phyloP scores from a whole-genome alignment of 2,329 filamentous ascomycete species.

The Ophiostoma australiae region DNA sequence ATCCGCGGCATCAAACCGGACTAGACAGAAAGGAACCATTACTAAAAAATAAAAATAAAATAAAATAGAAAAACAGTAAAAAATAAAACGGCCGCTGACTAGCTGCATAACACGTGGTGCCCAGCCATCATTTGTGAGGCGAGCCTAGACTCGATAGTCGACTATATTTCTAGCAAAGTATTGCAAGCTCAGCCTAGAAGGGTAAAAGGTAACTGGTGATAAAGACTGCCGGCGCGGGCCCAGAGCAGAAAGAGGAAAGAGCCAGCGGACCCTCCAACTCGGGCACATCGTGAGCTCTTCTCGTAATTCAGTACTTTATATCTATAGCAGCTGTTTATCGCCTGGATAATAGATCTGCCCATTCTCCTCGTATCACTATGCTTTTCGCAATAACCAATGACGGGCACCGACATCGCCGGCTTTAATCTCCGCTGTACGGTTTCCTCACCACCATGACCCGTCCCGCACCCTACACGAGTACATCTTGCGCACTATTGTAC shows the following conservation, averaged over 20 bases:
- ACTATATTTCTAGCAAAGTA: too few relatives aligned
- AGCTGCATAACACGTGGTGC: slow-evolving; percentile 4
- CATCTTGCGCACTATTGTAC: background rate
- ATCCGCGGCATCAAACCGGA: background rate
- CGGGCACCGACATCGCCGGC: background rate
- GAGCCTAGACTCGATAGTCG: background rate
- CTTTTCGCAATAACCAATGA: background rate
- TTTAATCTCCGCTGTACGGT: background rate
- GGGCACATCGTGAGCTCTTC: background rate
- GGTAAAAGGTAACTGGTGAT: too few relatives aligned
- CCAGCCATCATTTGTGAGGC: background rate
- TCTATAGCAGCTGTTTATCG: background rate
- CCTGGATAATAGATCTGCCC: too few relatives aligned
- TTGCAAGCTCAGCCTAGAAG: background rate
- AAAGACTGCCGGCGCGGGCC: background rate
- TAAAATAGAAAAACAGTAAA: background rate
- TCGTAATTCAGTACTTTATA: background rate
- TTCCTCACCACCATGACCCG: background rate
- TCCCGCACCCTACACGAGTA: background rate
- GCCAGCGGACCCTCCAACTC: background rate
- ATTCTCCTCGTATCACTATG: background rate
- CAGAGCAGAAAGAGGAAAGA: slow-evolving; percentile 1
- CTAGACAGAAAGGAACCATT: background rate
- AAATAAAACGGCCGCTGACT: background rate
- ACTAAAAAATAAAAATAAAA: background rate